phyloP scores from a whole-genome alignment of 208 protist species.

The Trypanosoma boissoni region DNA sequence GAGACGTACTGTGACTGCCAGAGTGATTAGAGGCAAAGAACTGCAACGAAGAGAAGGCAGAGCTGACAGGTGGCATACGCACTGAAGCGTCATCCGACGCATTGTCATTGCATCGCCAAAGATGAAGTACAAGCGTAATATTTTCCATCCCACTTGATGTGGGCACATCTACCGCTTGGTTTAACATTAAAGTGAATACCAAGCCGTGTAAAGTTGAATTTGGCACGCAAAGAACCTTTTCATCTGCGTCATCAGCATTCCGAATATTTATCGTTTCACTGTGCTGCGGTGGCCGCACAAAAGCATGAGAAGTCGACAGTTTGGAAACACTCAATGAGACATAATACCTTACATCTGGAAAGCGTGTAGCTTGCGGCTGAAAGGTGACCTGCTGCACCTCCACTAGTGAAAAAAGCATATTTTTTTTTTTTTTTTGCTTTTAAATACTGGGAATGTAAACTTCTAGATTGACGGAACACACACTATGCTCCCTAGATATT shows the following conservation, averaged over 20 bases:
- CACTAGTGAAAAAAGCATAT: not conserved
- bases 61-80: too few relatives aligned
- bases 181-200: not conserved
- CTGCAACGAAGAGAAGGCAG: not conserved
- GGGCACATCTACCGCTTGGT: too few relatives aligned
- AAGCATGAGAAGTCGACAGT: not conserved
- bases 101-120: not conserved
- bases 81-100: not conserved
- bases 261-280: too few relatives aligned
- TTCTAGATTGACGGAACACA: too few relatives aligned
- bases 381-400: constrained; percentile 6
- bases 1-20: not conserved
- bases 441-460: too few relatives aligned
- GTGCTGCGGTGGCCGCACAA: not conserved
- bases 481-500: too few relatives aligned
- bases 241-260: not conserved
- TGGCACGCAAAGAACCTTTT: not conserved
- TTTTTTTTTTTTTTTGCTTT: too few relatives aligned
- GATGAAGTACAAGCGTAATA: too few relatives aligned
- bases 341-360: not conserved
- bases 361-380: not conserved
- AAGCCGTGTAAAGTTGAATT: not conserved
- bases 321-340: not conserved
- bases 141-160: too few relatives aligned
- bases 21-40: not conserved